A percentile compares a stretch with the other conserved stretches of the same genome.
phyloP scores from a whole-genome alignment of 1,139 yeast species.

The Ogataea hybrid region DNA sequence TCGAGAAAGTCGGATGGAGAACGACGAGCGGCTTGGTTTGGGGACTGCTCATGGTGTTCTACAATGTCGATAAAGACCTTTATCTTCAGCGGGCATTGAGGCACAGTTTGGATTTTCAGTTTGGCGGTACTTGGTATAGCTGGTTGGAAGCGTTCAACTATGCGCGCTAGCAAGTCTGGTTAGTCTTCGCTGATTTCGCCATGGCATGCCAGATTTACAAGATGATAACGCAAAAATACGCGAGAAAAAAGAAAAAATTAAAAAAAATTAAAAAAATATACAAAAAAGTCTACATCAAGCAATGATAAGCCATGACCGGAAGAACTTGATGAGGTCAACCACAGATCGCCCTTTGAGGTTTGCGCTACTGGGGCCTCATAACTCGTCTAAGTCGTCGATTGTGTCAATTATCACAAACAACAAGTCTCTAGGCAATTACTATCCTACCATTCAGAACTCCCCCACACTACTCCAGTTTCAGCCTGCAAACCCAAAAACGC shows the following conservation, averaged over 20 bases:
- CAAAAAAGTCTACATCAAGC: neutral
- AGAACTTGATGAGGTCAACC: constrained; percentile 27
- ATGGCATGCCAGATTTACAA: neutral
- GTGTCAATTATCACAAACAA: constrained; percentile 48
- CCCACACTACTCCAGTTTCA: constrained; percentile 55
- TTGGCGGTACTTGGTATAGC: constrained; percentile 43
- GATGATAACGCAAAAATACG: neutral
- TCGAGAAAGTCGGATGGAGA: constrained; percentile 56
- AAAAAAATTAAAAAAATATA: constrained; percentile 2
- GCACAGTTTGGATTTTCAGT: constrained; percentile 70
- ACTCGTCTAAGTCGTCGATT: constrained; percentile 42
- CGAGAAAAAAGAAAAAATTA: neutral
- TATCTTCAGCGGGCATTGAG: constrained; percentile 62
- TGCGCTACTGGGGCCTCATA: constrained; percentile 57
- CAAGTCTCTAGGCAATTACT: constrained; percentile 54
- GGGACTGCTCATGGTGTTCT: constrained; percentile 75
- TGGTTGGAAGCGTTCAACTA: constrained; percentile 31
- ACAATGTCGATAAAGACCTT: constrained; percentile 60
- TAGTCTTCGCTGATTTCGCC: neutral
- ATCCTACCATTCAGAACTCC: constrained; percentile 59
- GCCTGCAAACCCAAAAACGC: constrained; percentile 41
- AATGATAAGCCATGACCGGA: constrained; percentile 6
- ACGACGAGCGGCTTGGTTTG: constrained; percentile 67
- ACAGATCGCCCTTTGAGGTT: constrained; percentile 46
- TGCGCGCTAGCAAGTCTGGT: constrained; percentile 3